Evolutionary conservation across 1,139 yeast genomes (phyloP), one percentile per base, ranked within the genome.

Genomic region (Cylindricascospora bacillispora): DNA sequence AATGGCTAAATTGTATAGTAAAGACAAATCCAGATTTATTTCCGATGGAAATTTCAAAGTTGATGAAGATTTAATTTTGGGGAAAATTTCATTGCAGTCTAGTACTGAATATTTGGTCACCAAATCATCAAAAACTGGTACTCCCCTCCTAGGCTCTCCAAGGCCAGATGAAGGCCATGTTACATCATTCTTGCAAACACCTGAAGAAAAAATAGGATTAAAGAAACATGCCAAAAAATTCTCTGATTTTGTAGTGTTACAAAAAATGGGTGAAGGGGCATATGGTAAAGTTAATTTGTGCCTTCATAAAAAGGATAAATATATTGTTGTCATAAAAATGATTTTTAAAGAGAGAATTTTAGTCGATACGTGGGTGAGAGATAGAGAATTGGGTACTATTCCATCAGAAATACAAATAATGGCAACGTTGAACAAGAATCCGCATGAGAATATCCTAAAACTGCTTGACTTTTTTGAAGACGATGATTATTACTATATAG

Each of bases 311-410:
- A 63, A 67, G 19, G 44, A 49, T 9, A 54, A 56, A 5, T 76
- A 81, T 47, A 69, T 65, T 35, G 75, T 85, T 24, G 85, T 86
- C 13, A 68, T 86, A 39, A 86, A 86, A 53, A 74, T 93, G 42
- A 89, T 86, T 28, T 80, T 81, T 48, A 86, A 86, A 48, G 93
- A 83, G 43, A 69, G 94, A 30, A 86, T 86, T 43, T 62, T 86
- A 46, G 95, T 86, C 5, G 97, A 86, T 52, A 83, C 95, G 0
- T 86, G 97, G 97, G 93, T 85, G 2, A 63, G 97, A 33, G 97
- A 86, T 53, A 68, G 94, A 13, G 70, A 70, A 38, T 60, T 86
- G 23, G 97, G 97, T 4, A 85, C 95, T 0, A 79, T 86, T 22
- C 95, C 97, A 0, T 74, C 86, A 10, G 97, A 86, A 53, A 86